phyloP scores from a whole-genome alignment of 352 stramenopile species.

The Aphanomyces euteiches region DNA sequence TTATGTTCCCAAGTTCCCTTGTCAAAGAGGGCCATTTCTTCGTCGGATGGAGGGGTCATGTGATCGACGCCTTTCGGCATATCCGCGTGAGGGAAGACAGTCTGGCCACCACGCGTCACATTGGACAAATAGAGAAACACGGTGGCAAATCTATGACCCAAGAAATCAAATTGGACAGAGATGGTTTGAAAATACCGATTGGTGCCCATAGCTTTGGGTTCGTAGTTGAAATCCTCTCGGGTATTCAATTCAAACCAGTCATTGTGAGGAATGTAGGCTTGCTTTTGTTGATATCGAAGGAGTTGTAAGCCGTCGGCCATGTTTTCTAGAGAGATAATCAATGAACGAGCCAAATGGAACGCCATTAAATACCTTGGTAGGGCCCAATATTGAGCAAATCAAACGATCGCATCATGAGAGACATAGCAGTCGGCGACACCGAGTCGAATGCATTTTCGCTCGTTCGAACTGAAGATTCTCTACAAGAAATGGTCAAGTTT shows the following conservation, averaged over 20 bases:
- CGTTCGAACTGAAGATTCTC: conserved; percentile 31
- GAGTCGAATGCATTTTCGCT: conserved; percentile 42
- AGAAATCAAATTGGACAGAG: not conserved
- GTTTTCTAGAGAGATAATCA: not conserved
- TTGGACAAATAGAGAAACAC: conserved; percentile 33
- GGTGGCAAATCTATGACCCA: conserved; percentile 25
- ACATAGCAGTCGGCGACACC: conserved; percentile 28
- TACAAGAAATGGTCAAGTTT: not conserved
- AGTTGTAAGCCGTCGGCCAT: conserved; percentile 81
- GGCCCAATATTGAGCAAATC: conserved; percentile 54
- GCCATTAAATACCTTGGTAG: conserved; percentile 43
- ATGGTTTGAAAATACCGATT: conserved; percentile 18
- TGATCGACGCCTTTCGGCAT: conserved; percentile 15
- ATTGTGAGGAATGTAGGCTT: conserved; percentile 74
- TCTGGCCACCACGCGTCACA: conserved; percentile 34
- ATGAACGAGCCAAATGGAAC: no score
- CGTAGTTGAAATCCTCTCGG: conserved; percentile 32
- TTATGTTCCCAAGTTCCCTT: conserved; percentile 20
- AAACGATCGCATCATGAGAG: conserved; percentile 44
- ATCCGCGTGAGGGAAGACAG: conserved; percentile 33
- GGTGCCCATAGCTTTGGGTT: conserved; percentile 33
- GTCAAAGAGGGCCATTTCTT: conserved; percentile 25
- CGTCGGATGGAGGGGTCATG: not conserved
- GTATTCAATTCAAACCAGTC: conserved; percentile 53
- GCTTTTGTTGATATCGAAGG: conserved; percentile 71